phyloP scores from a whole-genome alignment of 768 basidiomycete genomes.

The Phylloporus scabripes region DNA sequence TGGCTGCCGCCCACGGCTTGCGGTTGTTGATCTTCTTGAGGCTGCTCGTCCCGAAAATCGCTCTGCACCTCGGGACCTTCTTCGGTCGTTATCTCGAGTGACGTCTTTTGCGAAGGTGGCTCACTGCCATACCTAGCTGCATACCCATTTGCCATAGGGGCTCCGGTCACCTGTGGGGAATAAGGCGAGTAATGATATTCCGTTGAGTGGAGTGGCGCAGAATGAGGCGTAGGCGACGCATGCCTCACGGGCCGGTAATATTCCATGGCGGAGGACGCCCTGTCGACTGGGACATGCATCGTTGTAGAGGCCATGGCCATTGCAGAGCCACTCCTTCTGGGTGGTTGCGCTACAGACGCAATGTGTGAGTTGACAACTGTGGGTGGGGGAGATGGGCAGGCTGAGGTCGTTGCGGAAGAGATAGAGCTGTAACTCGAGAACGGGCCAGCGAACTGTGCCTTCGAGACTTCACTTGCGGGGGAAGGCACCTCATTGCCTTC shows the following conservation, averaged over 20 bases:
- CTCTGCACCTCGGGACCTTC: slow-evolving; percentile 15
- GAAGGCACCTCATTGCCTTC: slow-evolving; percentile 55
- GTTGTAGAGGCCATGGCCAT: slow-evolving; percentile 50
- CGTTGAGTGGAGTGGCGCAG: slow-evolving; percentile 45
- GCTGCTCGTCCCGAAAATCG: background rate
- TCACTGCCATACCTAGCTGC: slow-evolving; percentile 31
- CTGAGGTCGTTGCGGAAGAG: slow-evolving; percentile 71
- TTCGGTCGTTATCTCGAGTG: slow-evolving; percentile 29
- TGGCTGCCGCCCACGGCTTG: slow-evolving; percentile 27
- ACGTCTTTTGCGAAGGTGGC: slow-evolving; percentile 22
- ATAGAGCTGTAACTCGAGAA: slow-evolving; percentile 94
- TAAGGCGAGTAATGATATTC: slow-evolving; percentile 27
- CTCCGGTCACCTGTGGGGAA: slow-evolving; percentile 18
- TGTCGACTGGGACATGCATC: slow-evolving; percentile 52
- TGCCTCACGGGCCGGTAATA: slow-evolving; percentile 49
- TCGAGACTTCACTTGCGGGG: slow-evolving; percentile 32
- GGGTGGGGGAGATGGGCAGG: slow-evolving; percentile 71
- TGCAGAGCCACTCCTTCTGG: slow-evolving; percentile 63
- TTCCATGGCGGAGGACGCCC: slow-evolving; percentile 76
- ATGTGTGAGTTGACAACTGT: slow-evolving; percentile 37
- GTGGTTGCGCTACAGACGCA: slow-evolving; percentile 37
- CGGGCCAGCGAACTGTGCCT: slow-evolving; percentile 57
- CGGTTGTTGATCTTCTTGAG: slow-evolving; percentile 6
- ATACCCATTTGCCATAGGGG: slow-evolving; percentile 36
- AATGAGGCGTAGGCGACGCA: slow-evolving; percentile 49